Conservation (phyloP, 225 moss, liverwort and hornwort genomes). For the Climacium dendroides region DNA sequence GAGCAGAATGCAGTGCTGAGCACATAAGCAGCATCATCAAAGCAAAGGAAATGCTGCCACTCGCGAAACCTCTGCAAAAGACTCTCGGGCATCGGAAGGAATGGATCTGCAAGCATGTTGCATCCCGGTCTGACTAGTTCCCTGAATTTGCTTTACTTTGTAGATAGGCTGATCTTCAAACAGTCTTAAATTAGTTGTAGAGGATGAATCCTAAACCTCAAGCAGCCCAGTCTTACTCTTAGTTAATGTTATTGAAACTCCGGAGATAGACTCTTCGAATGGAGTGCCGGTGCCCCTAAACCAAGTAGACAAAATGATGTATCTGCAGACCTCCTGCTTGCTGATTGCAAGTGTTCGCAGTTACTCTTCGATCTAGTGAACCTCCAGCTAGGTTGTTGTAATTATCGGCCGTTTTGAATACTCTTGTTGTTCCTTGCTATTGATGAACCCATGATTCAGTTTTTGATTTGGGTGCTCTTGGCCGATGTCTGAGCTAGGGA, state of each 20-base stretch:
- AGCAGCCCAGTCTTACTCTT: not conserved
- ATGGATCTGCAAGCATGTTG: not conserved
- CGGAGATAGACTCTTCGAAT: not conserved
- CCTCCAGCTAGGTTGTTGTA: no score
- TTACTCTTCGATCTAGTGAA: no score
- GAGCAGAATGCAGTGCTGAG: not conserved
- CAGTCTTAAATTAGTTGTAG: not conserved
- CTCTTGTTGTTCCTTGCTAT: no score
- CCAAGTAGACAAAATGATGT: not conserved
- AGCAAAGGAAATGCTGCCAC: not conserved
- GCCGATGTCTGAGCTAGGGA: no score
- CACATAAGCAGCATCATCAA: not conserved
- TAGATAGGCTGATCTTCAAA: not conserved
- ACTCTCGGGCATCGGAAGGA: rapidly evolving
- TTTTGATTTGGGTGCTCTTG: not conserved
- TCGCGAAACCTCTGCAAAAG: no score
- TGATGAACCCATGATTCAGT: no score
- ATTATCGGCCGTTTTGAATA: not conserved
- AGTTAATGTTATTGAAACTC: not conserved
- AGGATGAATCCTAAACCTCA: not conserved
- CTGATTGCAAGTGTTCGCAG: not conserved
- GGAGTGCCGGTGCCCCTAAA: not conserved
- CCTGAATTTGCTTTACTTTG: not conserved
- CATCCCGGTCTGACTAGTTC: no score
- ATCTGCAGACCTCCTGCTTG: not conserved